These are phyloP conservation scores for Tulasnella calospora DNA, from an alignment of 768 basidiomycete species.

Conservation along the genomic window DNA sequence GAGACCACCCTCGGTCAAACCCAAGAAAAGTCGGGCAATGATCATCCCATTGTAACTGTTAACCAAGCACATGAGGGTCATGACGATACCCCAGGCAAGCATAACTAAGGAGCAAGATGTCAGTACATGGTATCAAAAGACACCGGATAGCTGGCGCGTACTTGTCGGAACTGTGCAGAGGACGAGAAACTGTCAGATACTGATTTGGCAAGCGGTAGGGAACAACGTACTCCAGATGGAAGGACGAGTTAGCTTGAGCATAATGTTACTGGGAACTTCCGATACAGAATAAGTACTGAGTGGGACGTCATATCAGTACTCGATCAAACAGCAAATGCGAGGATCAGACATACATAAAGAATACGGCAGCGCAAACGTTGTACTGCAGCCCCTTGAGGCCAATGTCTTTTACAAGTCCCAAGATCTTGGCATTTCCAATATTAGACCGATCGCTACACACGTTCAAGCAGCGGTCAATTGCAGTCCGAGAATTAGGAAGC, in stretches of 20 bases:
- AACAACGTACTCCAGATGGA: slow-evolving; percentile 64
- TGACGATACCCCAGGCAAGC: slow-evolving; percentile 29
- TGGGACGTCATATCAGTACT: slow-evolving; percentile 33
- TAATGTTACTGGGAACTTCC: slow-evolving; percentile 68
- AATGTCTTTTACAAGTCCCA: slow-evolving; percentile 45
- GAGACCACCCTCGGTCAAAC: slow-evolving; percentile 66
- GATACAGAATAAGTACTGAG: slow-evolving; percentile 33
- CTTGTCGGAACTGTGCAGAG: slow-evolving; percentile 4
- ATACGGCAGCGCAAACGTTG: slow-evolving; percentile 39
- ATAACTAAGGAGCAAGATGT: neutral
- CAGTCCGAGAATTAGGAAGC: neutral
- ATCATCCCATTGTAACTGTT: slow-evolving; percentile 64
- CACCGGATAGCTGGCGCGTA: neutral
- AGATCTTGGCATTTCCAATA: slow-evolving; percentile 41
- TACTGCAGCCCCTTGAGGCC: slow-evolving; percentile 42
- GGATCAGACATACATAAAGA: slow-evolving; percentile 57
- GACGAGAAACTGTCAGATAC: slow-evolving; percentile 38
- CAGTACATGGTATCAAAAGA: neutral
- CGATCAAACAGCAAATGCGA: slow-evolving; percentile 15
- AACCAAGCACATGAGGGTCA: slow-evolving; percentile 71
- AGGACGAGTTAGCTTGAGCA: slow-evolving; percentile 66
- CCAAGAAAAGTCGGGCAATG: slow-evolving; percentile 54
- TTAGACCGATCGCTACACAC: slow-evolving; percentile 46
- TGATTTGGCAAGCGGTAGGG: slow-evolving; percentile 42
- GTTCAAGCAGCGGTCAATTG: neutral